phyloP scores from a whole-genome alignment of 2,329 filamentous ascomycete species.

The Calonectria leucothoes region DNA sequence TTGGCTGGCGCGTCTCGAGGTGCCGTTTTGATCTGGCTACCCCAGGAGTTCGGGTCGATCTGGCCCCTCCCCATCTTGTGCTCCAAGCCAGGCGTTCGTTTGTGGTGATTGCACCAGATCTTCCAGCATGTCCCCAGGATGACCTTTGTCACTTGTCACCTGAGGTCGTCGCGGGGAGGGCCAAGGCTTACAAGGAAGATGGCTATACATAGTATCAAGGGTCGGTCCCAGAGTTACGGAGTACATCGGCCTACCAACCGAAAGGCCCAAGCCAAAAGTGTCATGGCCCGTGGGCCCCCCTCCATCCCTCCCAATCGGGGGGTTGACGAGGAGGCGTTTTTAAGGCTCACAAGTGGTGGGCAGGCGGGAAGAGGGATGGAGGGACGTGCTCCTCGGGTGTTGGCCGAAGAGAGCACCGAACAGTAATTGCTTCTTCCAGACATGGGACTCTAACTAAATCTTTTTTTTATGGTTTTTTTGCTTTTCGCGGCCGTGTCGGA shows the following conservation, averaged over 20 bases:
- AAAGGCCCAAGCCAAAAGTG: background rate
- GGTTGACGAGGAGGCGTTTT: background rate
- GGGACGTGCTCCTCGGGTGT: slow-evolving; percentile 32
- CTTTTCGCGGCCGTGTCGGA: slow-evolving; percentile 6
- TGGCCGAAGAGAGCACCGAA: slow-evolving; percentile 35
- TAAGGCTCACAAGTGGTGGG: slow-evolving; percentile 2
- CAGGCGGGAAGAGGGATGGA: background rate
- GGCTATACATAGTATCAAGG: slow-evolving; percentile 14
- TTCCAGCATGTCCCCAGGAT: background rate
- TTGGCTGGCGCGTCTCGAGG: slow-evolving; percentile 16
- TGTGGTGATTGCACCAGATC: slow-evolving; percentile 17
- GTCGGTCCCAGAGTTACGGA: slow-evolving; percentile 1
- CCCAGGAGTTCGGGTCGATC: slow-evolving; percentile 28
- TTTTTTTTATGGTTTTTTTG: background rate
- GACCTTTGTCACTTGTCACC: slow-evolving; percentile 16
- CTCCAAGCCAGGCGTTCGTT: slow-evolving; percentile 25
- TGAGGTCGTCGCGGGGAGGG: slow-evolving; percentile 9
- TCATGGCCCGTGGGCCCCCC: slow-evolving; percentile 12
- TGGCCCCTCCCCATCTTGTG: background rate
- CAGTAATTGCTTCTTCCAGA: background rate
- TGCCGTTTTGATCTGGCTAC: slow-evolving; percentile 16
- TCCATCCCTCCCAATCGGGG: background rate
- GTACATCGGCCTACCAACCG: background rate
- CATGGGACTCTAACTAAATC: slow-evolving; percentile 15
- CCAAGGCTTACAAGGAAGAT: slow-evolving; percentile 6